Base-by-base conservation (phyloP, 192 early-diverging fungal species). In the Podila clonocystis region DNA sequence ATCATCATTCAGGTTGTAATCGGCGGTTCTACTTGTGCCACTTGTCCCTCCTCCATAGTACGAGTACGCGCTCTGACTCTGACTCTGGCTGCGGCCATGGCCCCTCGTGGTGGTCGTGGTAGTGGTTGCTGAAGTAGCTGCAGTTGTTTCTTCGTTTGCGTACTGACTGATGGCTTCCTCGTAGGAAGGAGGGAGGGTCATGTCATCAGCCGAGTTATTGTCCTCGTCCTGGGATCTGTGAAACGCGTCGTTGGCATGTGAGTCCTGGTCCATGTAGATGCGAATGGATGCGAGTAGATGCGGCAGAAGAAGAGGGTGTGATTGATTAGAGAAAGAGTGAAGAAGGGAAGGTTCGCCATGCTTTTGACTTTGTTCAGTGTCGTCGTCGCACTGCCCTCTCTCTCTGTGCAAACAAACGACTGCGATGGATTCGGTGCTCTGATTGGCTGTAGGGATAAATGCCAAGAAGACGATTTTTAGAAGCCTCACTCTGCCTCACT, bases 101-200 rank as follows among this genome's bases (percentile, higher is more conserved):
- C 52, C 24, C 5, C 52, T 55, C 52, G n/a, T 24, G 6, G 52
- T 20, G 29, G 70, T 52, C 1, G 57, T 22, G 29, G 8, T 22
- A 15, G 55, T 15, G 1, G 34, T 17, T 6, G 52, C n/a, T 2
- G 50, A 26, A 34, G 29, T 11, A 5, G 50, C 36, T 55, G 55
- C 52, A 22, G 28, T 55, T 60, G 28, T 65, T 63, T 26, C 63
- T 24, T 61, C 59, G 59, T 20, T 28, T 9, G 59, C 34, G n/a
- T 65, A 22, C 11, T 80, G 70, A 52, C 62, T 41, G 22, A 69
- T 80, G 33, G 77, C 77, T 52, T 80, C 77, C 58, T 80, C 77
- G 49, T 80, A 80, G 3, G 77, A 73, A 15, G 77, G 77, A 13
- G 77, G 77, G 50, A 62, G 63, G 3, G 70, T 5, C 20, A 68